phyloP scores from a whole-genome alignment of 768 basidiomycete genomes.

The Russula brevipes region DNA sequence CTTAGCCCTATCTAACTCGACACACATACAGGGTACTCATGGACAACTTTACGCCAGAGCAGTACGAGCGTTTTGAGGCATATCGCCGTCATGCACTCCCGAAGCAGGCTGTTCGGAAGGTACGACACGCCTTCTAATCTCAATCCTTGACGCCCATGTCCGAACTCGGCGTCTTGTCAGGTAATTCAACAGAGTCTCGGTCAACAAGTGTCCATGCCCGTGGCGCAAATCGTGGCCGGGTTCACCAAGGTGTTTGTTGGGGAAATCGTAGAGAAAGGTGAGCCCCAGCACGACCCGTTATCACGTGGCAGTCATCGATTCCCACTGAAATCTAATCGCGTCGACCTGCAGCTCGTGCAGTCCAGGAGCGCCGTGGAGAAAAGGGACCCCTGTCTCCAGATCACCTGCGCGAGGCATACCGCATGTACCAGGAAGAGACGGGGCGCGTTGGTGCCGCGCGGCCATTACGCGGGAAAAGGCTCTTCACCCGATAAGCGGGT shows the following conservation, averaged over 20 bases:
- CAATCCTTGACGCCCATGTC: neutral
- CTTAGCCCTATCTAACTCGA: neutral
- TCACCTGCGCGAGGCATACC: slow-evolving; percentile 85
- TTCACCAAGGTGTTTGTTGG: slow-evolving; percentile 91
- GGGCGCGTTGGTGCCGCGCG: slow-evolving; percentile 76
- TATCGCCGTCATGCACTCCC: slow-evolving; percentile 80
- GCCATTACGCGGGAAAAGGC: slow-evolving; percentile 59
- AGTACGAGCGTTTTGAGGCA: slow-evolving; percentile 86
- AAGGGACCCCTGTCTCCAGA: slow-evolving; percentile 80
- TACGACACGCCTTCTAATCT: slow-evolving; percentile 29
- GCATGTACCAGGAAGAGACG: slow-evolving; percentile 74
- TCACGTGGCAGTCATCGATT: neutral
- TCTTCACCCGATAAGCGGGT: slow-evolving; percentile 43
- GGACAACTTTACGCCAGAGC: slow-evolving; percentile 78
- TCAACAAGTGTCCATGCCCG: slow-evolving; percentile 79
- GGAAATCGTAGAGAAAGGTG: slow-evolving; percentile 86
- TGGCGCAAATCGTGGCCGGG: slow-evolving; percentile 85
- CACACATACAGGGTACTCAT: slow-evolving; percentile 61
- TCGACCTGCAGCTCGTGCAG: slow-evolving; percentile 55
- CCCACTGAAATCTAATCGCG: neutral
- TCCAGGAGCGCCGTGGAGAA: slow-evolving; percentile 67
- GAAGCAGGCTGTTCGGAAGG: slow-evolving; percentile 79
- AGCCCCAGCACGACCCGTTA: neutral
- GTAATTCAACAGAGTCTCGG: slow-evolving; percentile 78
- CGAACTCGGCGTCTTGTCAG: slow-evolving; percentile 36